Conservation (phyloP, 129 eudicot genomes). For the Flaveria sonorensis region DNA sequence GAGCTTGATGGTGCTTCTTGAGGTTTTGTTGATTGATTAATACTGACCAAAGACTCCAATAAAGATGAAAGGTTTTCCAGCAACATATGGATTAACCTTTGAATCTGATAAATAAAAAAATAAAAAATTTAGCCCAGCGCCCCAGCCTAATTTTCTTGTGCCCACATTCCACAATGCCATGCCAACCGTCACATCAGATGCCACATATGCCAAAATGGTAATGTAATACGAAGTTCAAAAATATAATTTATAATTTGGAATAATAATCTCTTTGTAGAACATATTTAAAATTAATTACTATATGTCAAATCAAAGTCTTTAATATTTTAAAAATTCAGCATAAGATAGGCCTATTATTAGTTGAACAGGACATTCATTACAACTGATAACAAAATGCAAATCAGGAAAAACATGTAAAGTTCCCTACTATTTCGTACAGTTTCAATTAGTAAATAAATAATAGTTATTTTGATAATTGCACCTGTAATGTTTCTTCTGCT, state of each 20-base stretch:
- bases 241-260: neutral
- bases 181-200: neutral
- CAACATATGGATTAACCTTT: conserved; percentile 70
- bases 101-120: conserved; percentile 58
- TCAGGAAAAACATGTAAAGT: neutral
- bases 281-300: no score
- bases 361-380: neutral
- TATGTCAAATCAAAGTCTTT: neutral
- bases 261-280: neutral
- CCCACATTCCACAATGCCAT: no score
- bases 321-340: neutral
- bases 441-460: neutral
- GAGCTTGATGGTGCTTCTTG: conserved; percentile 35
- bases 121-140: neutral
- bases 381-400: neutral
- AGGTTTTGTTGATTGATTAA: conserved; percentile 40
- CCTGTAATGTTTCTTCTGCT: conserved; percentile 95
- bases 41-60: conserved; percentile 56
- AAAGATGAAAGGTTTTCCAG: conserved; percentile 72
- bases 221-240: neutral
- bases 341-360: neutral
- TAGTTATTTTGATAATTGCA: conserved; percentile 21
- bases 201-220: neutral
- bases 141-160: no score
- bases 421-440: neutral